phyloP scores from a whole-genome alignment of 2,329 filamentous ascomycete genomes.

The Aspergillus sp. region DNA sequence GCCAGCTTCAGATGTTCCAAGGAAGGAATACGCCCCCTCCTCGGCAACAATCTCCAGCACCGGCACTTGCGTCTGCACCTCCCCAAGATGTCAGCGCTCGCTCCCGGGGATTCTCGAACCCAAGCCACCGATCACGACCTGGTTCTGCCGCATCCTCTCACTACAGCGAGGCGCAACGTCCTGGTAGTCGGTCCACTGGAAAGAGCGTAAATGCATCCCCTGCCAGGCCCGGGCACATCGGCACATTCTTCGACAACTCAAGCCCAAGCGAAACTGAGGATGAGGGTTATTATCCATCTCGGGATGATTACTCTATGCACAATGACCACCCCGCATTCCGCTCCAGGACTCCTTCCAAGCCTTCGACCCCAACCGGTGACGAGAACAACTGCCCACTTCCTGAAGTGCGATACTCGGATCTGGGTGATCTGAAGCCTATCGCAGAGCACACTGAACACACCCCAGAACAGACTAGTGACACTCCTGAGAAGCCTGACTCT shows the following conservation, averaged over 20 bases:
- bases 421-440: constrained; percentile 42
- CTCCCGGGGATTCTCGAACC: constrained; percentile 36
- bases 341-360: constrained; percentile 33
- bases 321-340: constrained; percentile 40
- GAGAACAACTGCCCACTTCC: constrained; percentile 27
- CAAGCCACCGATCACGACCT: constrained; percentile 38
- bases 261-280: constrained; percentile 42
- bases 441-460: constrained; percentile 30
- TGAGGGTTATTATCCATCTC: constrained; percentile 30
- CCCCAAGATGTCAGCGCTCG: constrained; percentile 26
- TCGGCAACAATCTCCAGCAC: constrained; percentile 28
- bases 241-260: constrained; percentile 37
- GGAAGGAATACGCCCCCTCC: constrained; percentile 63
- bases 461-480: constrained; percentile 8
- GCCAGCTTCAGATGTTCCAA: constrained; percentile 77
- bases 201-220: constrained; percentile 34
- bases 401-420: constrained; percentile 39
- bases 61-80: constrained; percentile 5
- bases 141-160: constrained; percentile 38
- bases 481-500: constrained; percentile 58
- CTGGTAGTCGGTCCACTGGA: constrained; percentile 23
- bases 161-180: constrained; percentile 33
- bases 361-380: constrained; percentile 30
- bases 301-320: constrained; percentile 28
- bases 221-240: constrained; percentile 18